These are phyloP conservation scores for Filobasidium floriforme DNA, from an alignment of 768 basidiomycete species.

Conservation along the genomic window DNA sequence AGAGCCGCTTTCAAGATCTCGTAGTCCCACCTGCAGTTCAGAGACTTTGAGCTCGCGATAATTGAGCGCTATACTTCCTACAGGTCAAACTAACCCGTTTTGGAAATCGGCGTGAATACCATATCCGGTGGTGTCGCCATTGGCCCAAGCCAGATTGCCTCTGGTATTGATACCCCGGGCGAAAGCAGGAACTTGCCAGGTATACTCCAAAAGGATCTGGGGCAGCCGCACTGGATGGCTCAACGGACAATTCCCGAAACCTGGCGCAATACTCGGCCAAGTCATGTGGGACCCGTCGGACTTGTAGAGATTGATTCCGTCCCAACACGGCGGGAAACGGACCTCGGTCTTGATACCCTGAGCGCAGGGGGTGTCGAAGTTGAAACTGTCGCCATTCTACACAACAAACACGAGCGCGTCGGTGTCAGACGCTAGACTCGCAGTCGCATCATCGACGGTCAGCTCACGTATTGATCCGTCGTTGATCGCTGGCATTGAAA, in stretches of 20 bases:
- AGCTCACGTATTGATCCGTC: too few species aligned
- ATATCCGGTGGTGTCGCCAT: constrained; percentile 60
- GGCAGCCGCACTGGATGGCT: constrained; percentile 39
- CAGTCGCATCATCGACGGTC: too few species aligned
- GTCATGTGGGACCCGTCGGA: constrained; percentile 30
- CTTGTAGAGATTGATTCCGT: constrained; percentile 37
- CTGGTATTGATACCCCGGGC: constrained; percentile 25
- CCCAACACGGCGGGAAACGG: constrained; percentile 38
- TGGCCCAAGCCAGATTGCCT: constrained; percentile 46
- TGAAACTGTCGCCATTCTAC: too few species aligned
- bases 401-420: too few species aligned
- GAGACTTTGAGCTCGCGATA: too few species aligned
- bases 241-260: constrained; percentile 28
- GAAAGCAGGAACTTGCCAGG: constrained; percentile 24
- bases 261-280: constrained; percentile 24
- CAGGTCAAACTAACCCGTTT: too few species aligned
- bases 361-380: constrained; percentile 27
- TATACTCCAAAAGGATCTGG: constrained; percentile 35
- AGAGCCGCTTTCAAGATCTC: constrained; percentile 55
- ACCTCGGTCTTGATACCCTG: constrained; percentile 35
- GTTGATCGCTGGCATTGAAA: too few species aligned
- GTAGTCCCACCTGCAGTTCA: too few species aligned
- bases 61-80: too few species aligned
- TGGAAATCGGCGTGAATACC: constrained; percentile 49
- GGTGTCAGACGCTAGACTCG: too few species aligned